Evolutionary conservation across 805 yeast species (phyloP).

Genomic region (Ogataea philodendri): DNA sequence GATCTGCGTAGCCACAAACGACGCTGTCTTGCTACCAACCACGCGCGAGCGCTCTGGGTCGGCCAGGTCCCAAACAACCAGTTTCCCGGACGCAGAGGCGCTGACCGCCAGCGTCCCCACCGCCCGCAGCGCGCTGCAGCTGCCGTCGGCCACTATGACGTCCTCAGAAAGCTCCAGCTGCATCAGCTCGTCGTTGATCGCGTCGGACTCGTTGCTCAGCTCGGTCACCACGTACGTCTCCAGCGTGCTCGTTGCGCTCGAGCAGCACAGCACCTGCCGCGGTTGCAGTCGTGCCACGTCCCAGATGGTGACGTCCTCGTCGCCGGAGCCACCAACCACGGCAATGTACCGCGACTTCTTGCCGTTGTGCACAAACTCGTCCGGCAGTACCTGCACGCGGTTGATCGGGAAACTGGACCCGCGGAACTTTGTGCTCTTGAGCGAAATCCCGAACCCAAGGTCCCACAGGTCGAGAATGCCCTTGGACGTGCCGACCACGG

Average conservation of each 20-base stretch:
- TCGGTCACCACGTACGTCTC: constrained; percentile 29
- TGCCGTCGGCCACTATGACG: constrained; percentile 19
- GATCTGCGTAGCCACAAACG: constrained; percentile 34
- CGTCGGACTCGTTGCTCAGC: constrained; percentile 22
- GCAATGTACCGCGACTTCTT: constrained; percentile 45
- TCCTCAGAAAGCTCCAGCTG: constrained; percentile 16
- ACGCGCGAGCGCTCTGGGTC: constrained; percentile 34
- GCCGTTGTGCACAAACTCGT: constrained; percentile 33
- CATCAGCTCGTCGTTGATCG: constrained; percentile 23
- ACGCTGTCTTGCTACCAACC: constrained; percentile 20
- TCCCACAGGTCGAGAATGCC: constrained; percentile 86
- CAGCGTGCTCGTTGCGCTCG: constrained; percentile 25
- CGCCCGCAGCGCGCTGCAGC: constrained; percentile 26
- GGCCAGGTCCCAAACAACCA: constrained; percentile 41
- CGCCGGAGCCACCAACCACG: constrained; percentile 66
- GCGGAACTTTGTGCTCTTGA: constrained; percentile 63
- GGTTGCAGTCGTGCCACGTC: constrained; percentile 67
- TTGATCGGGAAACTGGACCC: constrained; percentile 43
- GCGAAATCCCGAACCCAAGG: constrained; percentile 56
- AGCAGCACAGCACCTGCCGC: constrained; percentile 28
- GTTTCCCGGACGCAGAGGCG: constrained; percentile 21
- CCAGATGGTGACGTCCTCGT: constrained; percentile 67
- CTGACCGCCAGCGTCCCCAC: constrained; percentile 14
- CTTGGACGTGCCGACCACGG: constrained; percentile 68
- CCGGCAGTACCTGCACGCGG: constrained; percentile 44